These are phyloP conservation scores for Rauvolfia tetraphylla DNA, from an alignment of 257 asterid genomes.

Conservation along the genomic window DNA sequence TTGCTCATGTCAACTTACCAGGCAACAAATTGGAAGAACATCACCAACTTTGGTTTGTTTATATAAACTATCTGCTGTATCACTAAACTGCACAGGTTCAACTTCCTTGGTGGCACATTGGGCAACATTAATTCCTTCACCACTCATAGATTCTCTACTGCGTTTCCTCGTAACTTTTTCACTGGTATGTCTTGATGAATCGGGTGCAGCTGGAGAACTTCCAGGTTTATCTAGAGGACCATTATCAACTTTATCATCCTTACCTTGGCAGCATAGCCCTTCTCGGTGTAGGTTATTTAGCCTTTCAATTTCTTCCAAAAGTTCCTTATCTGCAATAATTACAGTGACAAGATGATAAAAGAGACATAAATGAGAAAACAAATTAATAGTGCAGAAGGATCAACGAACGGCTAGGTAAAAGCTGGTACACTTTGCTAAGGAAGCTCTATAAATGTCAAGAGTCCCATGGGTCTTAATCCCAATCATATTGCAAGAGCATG, in stretches of 20 bases:
- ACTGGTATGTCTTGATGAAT: slow-evolving; percentile 9
- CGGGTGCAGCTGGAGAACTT: slow-evolving; percentile 32
- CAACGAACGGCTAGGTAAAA: background rate
- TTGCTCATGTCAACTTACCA: background rate
- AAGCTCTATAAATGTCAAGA: background rate
- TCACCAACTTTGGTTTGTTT: slow-evolving; percentile 7
- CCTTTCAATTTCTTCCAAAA: slow-evolving; percentile 51
- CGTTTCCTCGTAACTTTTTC: slow-evolving; percentile 36
- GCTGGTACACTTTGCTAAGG: background rate
- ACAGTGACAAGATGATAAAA: slow-evolving; percentile 6
- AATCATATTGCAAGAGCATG: background rate
- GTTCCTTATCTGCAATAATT: slow-evolving; percentile 52
- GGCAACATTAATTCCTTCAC: slow-evolving; percentile 8
- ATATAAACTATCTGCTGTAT: background rate
- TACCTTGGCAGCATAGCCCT: slow-evolving; percentile 16
- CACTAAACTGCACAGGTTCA: slow-evolving; percentile 2
- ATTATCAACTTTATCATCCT: slow-evolving; percentile 28
- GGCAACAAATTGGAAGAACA: background rate
- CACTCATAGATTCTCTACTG: slow-evolving; percentile 19
- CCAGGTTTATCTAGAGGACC: slow-evolving; percentile 26
- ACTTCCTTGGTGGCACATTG: slow-evolving; percentile 13
- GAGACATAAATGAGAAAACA: background rate
- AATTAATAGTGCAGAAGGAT: background rate
- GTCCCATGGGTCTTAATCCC: background rate
- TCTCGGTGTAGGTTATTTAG: slow-evolving; percentile 38